A percentile compares a stretch with the other conserved stretches of the same genome.
These are phyloP conservation scores for Vitis riparia DNA, from an alignment of 164 flowering plant genomes.

Conservation along the genomic window DNA sequence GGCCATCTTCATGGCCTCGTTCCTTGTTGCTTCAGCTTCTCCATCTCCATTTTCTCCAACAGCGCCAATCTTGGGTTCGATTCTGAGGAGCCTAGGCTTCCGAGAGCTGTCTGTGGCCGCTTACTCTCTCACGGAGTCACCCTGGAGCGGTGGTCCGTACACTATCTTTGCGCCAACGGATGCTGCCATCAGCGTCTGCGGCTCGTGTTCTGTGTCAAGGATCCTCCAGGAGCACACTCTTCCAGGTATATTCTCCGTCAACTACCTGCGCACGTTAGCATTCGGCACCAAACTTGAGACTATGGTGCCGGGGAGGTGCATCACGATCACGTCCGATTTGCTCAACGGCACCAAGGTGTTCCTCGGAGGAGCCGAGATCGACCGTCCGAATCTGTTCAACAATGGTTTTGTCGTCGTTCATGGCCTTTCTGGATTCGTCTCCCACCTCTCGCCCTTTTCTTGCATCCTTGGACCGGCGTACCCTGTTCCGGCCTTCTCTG, in stretches of 20 bases:
- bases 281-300: constrained; percentile 69
- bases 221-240: constrained; percentile 65
- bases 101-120: constrained; percentile 45
- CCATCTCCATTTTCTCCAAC: too few relatives aligned
- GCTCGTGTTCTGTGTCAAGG: constrained; percentile 45
- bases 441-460: constrained; percentile 56
- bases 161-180: constrained; percentile 68
- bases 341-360: constrained; percentile 27
- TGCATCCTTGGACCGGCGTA: constrained; percentile 36
- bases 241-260: constrained; percentile 52
- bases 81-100: constrained; percentile 50
- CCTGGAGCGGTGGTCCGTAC: constrained; percentile 43
- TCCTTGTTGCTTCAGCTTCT: too few relatives aligned
- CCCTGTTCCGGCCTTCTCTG: constrained; percentile 9
- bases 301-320: constrained; percentile 53
- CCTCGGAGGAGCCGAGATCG: constrained; percentile 55
- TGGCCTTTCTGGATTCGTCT: constrained; percentile 49
- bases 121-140: constrained; percentile 32
- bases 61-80: constrained; percentile 30
- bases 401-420: constrained; percentile 55
- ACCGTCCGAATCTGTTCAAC: constrained; percentile 61
- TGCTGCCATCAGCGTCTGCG: constrained; percentile 44
- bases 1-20: too few relatives aligned
- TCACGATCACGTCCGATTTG: constrained; percentile 45
- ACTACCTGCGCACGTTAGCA: constrained; percentile 43